Base-by-base conservation (phyloP, 345 rosid genomes). In the Arabidopsis arenosa region DNA sequence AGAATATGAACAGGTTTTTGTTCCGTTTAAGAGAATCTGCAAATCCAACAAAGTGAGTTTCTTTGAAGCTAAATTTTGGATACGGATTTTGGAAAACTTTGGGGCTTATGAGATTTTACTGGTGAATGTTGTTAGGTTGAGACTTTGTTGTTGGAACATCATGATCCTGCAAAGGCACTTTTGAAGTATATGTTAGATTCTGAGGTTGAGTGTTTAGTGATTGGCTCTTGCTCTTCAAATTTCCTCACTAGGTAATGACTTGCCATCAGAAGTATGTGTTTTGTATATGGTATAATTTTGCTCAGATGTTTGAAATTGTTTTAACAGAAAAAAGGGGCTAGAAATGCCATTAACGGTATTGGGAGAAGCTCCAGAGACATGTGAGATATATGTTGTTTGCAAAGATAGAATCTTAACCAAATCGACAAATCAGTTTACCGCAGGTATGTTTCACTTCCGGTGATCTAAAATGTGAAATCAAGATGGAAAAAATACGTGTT, bases 91-190 rank as follows among this genome's bases (percentile, higher is more conserved):
- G 43, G 57, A 51, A 33, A 23, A 1, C 45, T 63, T 44, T 28
- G 32, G 9, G 18, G 36, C 5, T 70, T 6, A 47, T 63, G 47
- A 14, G 32, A 11, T 11, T 14, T 23, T 14, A 68, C 18, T 11
- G 68, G 11, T 63, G 10, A 73, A 2, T 47, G 4, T 15, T n/a
- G 7, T 47, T 66, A 93, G 98, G 80, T 89, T 80, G 94, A 89
- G 75, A 86, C 87, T 37, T 17, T 89, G 84, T 85, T 91, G 79
- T 82, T 93, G 28, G 94, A 85, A 70, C 87, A 84, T 83, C 85
- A 87, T 33, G 74, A 87, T 76, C 90, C 98, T 4, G 90, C 93
- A 3, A 54, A 65, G 56, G 92, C 86, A 9, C 93, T 93, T 74
- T 35, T 87, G 79, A 75, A 69, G 58, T 89, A 79, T 23, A 45